These are phyloP conservation scores for Pelargonium hybrid DNA, from an alignment of 441 rosid genomes.

Conservation along the genomic window DNA sequence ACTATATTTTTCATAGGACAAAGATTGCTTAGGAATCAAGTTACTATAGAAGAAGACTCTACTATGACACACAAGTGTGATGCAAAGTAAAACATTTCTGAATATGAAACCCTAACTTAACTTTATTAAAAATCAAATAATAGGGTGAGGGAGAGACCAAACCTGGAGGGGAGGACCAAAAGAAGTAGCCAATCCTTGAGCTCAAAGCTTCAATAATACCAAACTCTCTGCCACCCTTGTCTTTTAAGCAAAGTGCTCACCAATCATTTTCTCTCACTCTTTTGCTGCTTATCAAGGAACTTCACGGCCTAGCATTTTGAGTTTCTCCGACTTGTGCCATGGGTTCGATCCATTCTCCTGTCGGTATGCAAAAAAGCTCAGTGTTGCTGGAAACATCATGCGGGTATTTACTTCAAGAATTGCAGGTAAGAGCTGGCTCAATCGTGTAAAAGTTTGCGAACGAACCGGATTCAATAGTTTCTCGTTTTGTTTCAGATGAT, in stretches of 20 bases:
- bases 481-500: conserved; percentile 48
- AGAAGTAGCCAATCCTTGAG: conserved; percentile 47
- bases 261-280: conserved; percentile 23
- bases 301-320: conserved; percentile 17
- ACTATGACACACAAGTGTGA: conserved; percentile 6
- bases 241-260: conserved; percentile 56
- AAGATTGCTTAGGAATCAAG: conserved; percentile 31
- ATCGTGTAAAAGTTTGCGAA: conserved; percentile 1
- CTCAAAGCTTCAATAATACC: conserved; percentile 59
- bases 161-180: conserved; percentile 27
- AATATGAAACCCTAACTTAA: conserved; percentile 28
- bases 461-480: neutral
- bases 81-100: conserved; percentile 21
- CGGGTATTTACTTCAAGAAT: conserved; percentile 79
- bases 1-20: neutral
- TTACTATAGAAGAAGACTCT: conserved; percentile 8
- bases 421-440: conserved; percentile 49
- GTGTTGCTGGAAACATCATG: conserved; percentile 70
- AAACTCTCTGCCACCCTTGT: conserved; percentile 55
- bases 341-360: conserved; percentile 63
- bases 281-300: conserved; percentile 24
- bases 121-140: conserved; percentile 10
- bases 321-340: conserved; percentile 24
- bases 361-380: conserved; percentile 51
- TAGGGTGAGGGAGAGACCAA: conserved; percentile 21